Conservation (phyloP, 2,329 filamentous ascomycete species). For the Lachnellula arida region DNA sequence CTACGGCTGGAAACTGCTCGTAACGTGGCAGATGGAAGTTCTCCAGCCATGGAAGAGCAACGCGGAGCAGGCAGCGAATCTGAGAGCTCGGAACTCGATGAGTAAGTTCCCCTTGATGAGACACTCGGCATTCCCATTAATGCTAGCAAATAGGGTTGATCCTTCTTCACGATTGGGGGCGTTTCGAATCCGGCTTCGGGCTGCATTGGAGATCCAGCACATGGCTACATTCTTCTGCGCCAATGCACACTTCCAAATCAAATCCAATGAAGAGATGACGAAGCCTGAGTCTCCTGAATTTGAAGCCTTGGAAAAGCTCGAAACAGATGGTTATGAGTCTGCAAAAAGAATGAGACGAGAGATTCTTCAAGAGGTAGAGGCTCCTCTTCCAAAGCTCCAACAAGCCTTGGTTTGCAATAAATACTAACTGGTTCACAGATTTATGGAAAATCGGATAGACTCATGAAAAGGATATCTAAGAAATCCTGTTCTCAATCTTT, state of each 20-base stretch:
- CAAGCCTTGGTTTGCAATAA: neutral
- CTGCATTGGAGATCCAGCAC: constrained; percentile 74
- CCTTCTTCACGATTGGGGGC: constrained; percentile 45
- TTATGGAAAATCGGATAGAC: constrained; percentile 51
- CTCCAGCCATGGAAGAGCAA: constrained; percentile 24
- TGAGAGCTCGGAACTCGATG: constrained; percentile 22
- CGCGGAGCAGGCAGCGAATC: constrained; percentile 5
- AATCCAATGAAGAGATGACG: constrained; percentile 61
- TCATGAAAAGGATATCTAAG: constrained; percentile 59
- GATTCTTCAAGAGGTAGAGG: constrained; percentile 56
- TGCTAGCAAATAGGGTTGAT: constrained; percentile 13
- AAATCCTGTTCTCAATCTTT: constrained; percentile 52
- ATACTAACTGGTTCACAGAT: constrained; percentile 19
- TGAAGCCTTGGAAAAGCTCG: constrained; percentile 60
- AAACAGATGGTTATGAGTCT: constrained; percentile 68
- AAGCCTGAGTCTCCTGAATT: constrained; percentile 64
- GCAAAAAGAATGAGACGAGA: constrained; percentile 77
- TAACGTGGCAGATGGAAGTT: constrained; percentile 11
- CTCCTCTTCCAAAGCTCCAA: neutral
- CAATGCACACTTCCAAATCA: constrained; percentile 80
- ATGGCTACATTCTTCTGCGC: constrained; percentile 79
- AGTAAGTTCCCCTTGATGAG: constrained; percentile 23
- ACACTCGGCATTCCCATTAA: neutral
- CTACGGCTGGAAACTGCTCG: constrained; percentile 46
- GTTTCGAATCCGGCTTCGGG: constrained; percentile 62